These are phyloP conservation scores for Chaetomium olivaceum DNA, from an alignment of 2,329 filamentous ascomycete species.

Conservation along the genomic window DNA sequence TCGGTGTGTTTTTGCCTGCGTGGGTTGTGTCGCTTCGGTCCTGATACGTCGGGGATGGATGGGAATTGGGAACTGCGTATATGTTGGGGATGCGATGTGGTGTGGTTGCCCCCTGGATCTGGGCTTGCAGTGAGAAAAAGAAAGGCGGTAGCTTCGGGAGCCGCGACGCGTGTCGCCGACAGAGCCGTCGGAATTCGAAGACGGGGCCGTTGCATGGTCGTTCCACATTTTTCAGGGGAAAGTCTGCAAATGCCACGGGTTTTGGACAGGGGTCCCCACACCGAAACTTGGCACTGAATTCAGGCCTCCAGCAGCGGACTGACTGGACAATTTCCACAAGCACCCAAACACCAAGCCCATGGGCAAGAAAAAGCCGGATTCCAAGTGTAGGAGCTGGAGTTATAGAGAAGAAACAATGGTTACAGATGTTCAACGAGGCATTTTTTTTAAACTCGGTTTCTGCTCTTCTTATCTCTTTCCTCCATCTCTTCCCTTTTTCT, in stretches of 20 bases:
- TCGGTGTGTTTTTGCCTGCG: background rate
- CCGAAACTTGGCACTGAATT: background rate
- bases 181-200: background rate
- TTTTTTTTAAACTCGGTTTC: too few species aligned
- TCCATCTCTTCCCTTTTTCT: too few species aligned
- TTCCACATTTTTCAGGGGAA: slow-evolving; percentile 8
- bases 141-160: slow-evolving; percentile 10
- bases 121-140: background rate
- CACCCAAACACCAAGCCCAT: too few species aligned
- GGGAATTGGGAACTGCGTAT: background rate
- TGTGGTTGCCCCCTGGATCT: slow-evolving; percentile 1
- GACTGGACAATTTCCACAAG: background rate
- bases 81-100: background rate
- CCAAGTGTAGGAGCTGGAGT: too few species aligned
- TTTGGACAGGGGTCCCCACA: background rate
- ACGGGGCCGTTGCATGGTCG: background rate
- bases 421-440: too few species aligned
- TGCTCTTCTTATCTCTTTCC: too few species aligned
- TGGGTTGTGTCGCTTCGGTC: background rate
- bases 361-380: too few species aligned
- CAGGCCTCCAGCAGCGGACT: background rate
- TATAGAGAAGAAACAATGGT: too few species aligned
- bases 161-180: background rate
- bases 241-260: background rate
- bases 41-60: background rate